Evolutionary conservation across 163 green algal species (phyloP).

Genomic region (Scenedesmus sp.): DNA sequence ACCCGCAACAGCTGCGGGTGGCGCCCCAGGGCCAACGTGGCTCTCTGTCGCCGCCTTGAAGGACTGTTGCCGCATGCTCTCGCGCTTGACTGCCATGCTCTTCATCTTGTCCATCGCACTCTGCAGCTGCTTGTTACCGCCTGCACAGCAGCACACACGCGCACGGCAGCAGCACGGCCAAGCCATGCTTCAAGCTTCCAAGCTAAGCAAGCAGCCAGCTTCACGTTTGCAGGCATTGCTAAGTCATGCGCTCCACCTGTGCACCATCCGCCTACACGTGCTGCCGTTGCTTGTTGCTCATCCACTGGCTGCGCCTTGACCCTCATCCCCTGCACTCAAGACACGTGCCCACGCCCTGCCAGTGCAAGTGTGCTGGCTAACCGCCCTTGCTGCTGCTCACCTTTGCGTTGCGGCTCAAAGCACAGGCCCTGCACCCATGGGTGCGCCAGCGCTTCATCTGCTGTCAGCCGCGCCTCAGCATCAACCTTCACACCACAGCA

Average conservation of each 20-base stretch:
- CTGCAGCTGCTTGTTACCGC: conserved; percentile 65
- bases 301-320: not conserved
- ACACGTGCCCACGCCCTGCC: not conserved
- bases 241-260: too few relatives aligned
- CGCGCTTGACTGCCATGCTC: conserved; percentile 67
- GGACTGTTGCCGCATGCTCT: conserved; percentile 57
- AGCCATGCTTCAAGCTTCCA: too few relatives aligned
- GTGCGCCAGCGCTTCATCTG: conserved; percentile 72
- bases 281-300: too few relatives aligned
- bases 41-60: conserved; percentile 45
- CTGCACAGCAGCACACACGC: conserved; percentile 19
- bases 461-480: conserved; percentile 74
- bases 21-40: not conserved
- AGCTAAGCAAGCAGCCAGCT: too few relatives aligned
- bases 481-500: conserved; percentile 53
- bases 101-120: conserved; percentile 69
- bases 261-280: too few relatives aligned
- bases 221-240: too few relatives aligned
- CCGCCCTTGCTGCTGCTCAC: not conserved
- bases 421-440: conserved; percentile 64
- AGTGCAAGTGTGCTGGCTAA: too few relatives aligned
- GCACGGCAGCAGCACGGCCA: not conserved
- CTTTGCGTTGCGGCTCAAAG: conserved; percentile 45
- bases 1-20: not conserved
- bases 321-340: not conserved